These are phyloP conservation scores for Fusarium palustre DNA, from an alignment of 2,329 filamentous ascomycete species.

Conservation along the genomic window DNA sequence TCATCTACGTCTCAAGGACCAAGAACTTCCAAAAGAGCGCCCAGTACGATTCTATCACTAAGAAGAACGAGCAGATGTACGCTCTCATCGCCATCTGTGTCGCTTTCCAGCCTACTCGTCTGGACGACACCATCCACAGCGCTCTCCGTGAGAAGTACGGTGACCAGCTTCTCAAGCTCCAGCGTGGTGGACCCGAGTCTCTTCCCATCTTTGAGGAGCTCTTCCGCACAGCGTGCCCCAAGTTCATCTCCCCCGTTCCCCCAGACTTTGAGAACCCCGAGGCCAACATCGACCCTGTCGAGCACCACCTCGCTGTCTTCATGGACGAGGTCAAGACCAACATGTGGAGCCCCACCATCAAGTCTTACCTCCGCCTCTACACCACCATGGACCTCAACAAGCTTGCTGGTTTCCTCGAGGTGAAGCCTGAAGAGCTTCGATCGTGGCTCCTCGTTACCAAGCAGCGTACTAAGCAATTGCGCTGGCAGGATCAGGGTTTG, in stretches of 20 bases:
- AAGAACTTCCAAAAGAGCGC: constrained; percentile 99
- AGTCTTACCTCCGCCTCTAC: constrained; percentile 98
- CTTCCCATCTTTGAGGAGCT: constrained; percentile 98
- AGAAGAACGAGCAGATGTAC: constrained; percentile 99
- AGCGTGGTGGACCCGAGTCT: constrained; percentile 93
- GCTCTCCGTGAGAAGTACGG: constrained; percentile 99
- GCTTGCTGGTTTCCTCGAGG: constrained; percentile 95
- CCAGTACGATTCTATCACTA: constrained; percentile 97
- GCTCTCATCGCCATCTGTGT: constrained; percentile 98
- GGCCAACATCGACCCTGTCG: constrained; percentile 94
- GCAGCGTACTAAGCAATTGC: constrained; percentile 95
- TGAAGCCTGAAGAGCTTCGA: constrained; percentile 94
- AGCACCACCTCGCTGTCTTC: constrained; percentile 97
- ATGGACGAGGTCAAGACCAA: constrained; percentile 99
- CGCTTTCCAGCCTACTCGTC: constrained; percentile 94
- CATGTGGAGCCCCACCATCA: constrained; percentile 97
- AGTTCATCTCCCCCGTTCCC: constrained; percentile 97
- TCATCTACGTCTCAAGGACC: constrained; percentile 97
- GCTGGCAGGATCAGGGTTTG: constrained; percentile 89
- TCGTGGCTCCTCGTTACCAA: constrained; percentile 97
- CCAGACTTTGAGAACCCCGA: constrained; percentile 98
- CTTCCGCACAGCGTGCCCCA: constrained; percentile 97
- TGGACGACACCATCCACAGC: constrained; percentile 99
- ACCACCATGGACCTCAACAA: constrained; percentile 99
- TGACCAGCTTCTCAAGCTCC: constrained; percentile 95